A percentile compares a stretch with the other conserved stretches of the same genome.
These are phyloP conservation scores for Microbotryomycetes sp. DNA, from an alignment of 1,284 basidiomycete species.

Conservation along the genomic window DNA sequence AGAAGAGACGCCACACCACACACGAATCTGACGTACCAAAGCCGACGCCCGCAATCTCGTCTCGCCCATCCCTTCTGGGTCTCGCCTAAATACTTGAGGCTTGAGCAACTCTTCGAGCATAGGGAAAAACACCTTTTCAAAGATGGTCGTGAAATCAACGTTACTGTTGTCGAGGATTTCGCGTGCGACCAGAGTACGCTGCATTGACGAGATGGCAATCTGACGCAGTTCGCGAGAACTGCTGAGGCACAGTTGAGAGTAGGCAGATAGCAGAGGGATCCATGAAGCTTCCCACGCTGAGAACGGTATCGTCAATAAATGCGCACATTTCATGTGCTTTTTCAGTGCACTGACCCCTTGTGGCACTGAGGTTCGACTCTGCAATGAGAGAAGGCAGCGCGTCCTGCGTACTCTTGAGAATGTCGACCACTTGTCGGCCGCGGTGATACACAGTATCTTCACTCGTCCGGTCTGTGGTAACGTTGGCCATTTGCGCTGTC, in stretches of 20 bases:
- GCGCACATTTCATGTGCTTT: too few species aligned
- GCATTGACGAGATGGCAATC: constrained; percentile 71
- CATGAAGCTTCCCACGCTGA: constrained; percentile 74
- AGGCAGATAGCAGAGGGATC: constrained; percentile 67
- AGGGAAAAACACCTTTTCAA: constrained; percentile 85
- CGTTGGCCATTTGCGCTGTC: background rate
- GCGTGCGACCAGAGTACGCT: constrained; percentile 77
- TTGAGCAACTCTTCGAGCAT: constrained; percentile 85
- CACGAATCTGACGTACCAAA: constrained; percentile 42
- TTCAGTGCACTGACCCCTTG: constrained; percentile 28
- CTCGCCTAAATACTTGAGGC: constrained; percentile 67
- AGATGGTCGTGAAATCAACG: constrained; percentile 67
- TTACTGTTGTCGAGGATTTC: constrained; percentile 56
- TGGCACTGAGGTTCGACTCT: constrained; percentile 15
- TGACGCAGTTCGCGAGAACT: constrained; percentile 78
- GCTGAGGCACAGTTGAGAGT: constrained; percentile 79
- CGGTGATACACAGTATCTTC: constrained; percentile 64
- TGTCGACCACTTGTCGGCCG: constrained; percentile 72
- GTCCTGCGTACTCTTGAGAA: constrained; percentile 47
- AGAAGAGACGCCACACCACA: background rate
- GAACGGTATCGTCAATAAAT: constrained; percentile 12
- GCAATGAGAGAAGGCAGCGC: constrained; percentile 34
- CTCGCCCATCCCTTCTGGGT: constrained; percentile 81
- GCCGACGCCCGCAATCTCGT: constrained; percentile 79
- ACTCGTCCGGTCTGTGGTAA: constrained; percentile 16